Percentiles rank a stretch among this genome's conserved stretches.
These are phyloP conservation scores for Pterocarpus santalinus DNA, from an alignment of 306 rosid species.

Conservation along the genomic window DNA sequence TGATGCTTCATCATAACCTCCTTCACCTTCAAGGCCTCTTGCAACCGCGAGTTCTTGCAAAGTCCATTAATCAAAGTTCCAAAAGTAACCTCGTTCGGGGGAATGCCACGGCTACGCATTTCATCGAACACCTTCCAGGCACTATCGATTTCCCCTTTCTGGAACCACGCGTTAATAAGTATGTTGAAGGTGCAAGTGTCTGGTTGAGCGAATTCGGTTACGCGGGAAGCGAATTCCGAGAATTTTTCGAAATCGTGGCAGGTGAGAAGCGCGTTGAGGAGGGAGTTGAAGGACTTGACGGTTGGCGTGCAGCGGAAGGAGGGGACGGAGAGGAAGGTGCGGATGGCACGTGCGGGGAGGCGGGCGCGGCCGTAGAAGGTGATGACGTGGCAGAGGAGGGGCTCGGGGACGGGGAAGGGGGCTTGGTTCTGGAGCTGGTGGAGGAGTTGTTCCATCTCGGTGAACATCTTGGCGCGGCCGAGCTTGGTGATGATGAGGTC, in stretches of 20 bases:
- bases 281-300: constrained; percentile 68
- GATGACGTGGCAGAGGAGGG: constrained; percentile 80
- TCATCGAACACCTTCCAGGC: constrained; percentile 66
- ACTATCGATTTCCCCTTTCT: constrained; percentile 39
- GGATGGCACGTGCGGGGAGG: constrained; percentile 67
- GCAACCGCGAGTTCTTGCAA: constrained; percentile 50
- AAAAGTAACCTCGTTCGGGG: constrained; percentile 63
- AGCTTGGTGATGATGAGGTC: constrained; percentile 85
- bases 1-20: constrained; percentile 58
- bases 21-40: constrained; percentile 67
- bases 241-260: constrained; percentile 57
- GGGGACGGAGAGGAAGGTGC: constrained; percentile 61
- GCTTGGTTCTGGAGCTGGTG: constrained; percentile 60
- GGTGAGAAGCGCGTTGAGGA: constrained; percentile 61
- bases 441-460: constrained; percentile 75
- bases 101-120: constrained; percentile 57
- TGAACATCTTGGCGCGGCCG: constrained; percentile 80
- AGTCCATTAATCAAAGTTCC: constrained; percentile 64
- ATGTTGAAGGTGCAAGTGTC: constrained; percentile 79
- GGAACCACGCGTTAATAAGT: constrained; percentile 57
- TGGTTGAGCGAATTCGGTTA: constrained; percentile 49
- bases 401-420: constrained; percentile 61
- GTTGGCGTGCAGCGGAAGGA: constrained; percentile 64
- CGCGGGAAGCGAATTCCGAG: constrained; percentile 36
- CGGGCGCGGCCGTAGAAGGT: constrained; percentile 69